Conservation (phyloP, 306 rosid genomes). For the Amphicarpaea edgeworthii region DNA sequence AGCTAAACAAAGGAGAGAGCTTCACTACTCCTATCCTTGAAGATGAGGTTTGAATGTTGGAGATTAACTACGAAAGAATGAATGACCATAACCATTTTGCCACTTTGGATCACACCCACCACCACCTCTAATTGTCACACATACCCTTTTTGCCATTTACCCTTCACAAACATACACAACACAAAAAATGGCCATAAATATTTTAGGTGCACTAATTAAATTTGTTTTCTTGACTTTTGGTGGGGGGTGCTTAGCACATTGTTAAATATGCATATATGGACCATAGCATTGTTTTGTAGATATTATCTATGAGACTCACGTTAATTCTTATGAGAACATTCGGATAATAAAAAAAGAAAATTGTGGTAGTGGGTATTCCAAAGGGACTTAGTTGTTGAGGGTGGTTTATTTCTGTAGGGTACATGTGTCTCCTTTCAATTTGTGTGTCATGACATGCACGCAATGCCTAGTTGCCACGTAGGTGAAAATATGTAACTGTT, state of each 20-base stretch:
- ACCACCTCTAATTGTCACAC: conserved; percentile 34
- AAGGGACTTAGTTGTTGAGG: conserved; percentile 25
- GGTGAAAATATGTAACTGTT: neutral
- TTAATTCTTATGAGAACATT: conserved; percentile 41
- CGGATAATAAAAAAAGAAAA: neutral
- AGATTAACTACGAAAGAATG: conserved; percentile 52
- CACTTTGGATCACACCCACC: conserved; percentile 48
- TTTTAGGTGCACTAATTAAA: neutral
- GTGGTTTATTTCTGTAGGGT: conserved; percentile 47
- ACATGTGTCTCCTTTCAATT: conserved; percentile 26
- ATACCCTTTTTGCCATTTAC: conserved; percentile 17
- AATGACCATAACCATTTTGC: conserved; percentile 50
- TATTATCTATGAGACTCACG: conserved; percentile 53
- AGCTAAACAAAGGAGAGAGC: conserved; percentile 67
- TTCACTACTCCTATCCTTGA: conserved; percentile 71
- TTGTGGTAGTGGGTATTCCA: conserved; percentile 50
- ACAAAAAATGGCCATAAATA: neutral
- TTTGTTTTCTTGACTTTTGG: neutral
- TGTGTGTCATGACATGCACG: conserved; percentile 33
- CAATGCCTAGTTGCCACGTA: conserved; percentile 50
- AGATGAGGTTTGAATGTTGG: conserved; percentile 83
- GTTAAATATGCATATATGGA: conserved; percentile 24
- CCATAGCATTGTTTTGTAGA: conserved; percentile 37
- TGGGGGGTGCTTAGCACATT: conserved; percentile 24
- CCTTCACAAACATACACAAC: conserved; percentile 12